A percentile compares a stretch with the other conserved stretches of the same genome.
Evolutionary conservation across 257 asterid species (phyloP).

Genomic region (Solanum peruvianum): DNA sequence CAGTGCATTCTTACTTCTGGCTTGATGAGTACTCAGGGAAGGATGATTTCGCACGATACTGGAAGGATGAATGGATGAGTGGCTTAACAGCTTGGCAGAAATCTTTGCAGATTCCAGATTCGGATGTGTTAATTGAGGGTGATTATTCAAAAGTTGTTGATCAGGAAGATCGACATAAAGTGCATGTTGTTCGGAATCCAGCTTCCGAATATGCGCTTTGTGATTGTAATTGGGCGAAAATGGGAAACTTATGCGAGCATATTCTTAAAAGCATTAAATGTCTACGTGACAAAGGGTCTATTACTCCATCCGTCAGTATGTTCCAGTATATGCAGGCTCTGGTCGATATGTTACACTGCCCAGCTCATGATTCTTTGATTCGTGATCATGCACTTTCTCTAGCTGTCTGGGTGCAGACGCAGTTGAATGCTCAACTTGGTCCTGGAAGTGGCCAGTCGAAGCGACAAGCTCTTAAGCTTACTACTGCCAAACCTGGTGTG

Average conservation of each 20-base stretch:
- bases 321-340: slow-evolving; percentile 63
- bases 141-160: slow-evolving; percentile 44
- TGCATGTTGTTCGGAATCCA: slow-evolving; percentile 48
- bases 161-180: slow-evolving; percentile 22
- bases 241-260: slow-evolving; percentile 88
- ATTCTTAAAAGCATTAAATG: slow-evolving; percentile 45
- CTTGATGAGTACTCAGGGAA: slow-evolving; percentile 79
- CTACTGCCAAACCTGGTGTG: not conserved
- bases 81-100: slow-evolving; percentile 82
- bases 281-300: slow-evolving; percentile 45
- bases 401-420: slow-evolving; percentile 63
- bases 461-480: slow-evolving; percentile 15
- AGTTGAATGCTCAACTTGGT: slow-evolving; percentile 40
- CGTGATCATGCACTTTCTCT: slow-evolving; percentile 79
- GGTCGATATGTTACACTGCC: slow-evolving; percentile 46
- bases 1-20: slow-evolving; percentile 91
- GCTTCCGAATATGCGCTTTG: slow-evolving; percentile 86
- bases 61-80: slow-evolving; percentile 82
- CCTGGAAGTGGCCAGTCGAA: slow-evolving; percentile 13
- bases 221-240: slow-evolving; percentile 67
- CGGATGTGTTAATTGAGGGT: slow-evolving; percentile 49
- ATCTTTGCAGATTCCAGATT: slow-evolving; percentile 59
- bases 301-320: slow-evolving; percentile 53
- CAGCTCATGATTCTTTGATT: slow-evolving; percentile 58
- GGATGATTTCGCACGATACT: slow-evolving; percentile 72